Evolutionary conservation across 2,329 filamentous ascomycete species (phyloP).

Genomic region (Aspergillus novoparasiticus): DNA sequence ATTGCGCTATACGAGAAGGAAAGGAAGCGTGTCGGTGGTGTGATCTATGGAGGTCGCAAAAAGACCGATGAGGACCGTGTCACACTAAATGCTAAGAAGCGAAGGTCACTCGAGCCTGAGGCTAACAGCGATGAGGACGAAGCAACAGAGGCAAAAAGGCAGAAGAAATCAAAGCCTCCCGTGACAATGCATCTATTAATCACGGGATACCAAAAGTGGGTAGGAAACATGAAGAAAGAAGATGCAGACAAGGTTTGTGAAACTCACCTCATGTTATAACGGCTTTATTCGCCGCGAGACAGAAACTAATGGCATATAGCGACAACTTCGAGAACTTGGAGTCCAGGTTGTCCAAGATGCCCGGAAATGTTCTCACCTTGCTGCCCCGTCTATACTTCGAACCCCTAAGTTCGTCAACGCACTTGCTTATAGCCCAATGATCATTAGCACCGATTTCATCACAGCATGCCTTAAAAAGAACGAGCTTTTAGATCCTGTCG

Average conservation of each 20-base stretch:
- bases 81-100: constrained; percentile 41
- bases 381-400: constrained; percentile 81
- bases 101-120: constrained; percentile 48
- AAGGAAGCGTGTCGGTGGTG: constrained; percentile 75
- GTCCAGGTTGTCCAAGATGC: constrained; percentile 78
- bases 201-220: constrained; percentile 84
- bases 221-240: constrained; percentile 71
- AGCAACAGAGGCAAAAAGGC: constrained; percentile 62
- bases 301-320: constrained; percentile 51
- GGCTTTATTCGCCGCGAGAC: no score
- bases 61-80: constrained; percentile 46
- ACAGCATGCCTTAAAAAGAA: constrained; percentile 73
- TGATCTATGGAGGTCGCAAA: constrained; percentile 60
- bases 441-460: constrained; percentile 78
- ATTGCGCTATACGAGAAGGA: constrained; percentile 92
- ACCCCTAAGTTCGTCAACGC: constrained; percentile 93
- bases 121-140: constrained; percentile 56
- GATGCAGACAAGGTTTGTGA: constrained; percentile 74
- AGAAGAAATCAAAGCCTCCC: constrained; percentile 63
- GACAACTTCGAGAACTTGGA: constrained; percentile 78
- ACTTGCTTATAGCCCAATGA: constrained; percentile 74
- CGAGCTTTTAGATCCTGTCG: constrained; percentile 63
- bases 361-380: constrained; percentile 78
- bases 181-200: constrained; percentile 76
- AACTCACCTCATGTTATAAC: not conserved